Evolutionary conservation across 805 yeast genomes (phyloP).

Genomic region (Yarrowia sp.): DNA sequence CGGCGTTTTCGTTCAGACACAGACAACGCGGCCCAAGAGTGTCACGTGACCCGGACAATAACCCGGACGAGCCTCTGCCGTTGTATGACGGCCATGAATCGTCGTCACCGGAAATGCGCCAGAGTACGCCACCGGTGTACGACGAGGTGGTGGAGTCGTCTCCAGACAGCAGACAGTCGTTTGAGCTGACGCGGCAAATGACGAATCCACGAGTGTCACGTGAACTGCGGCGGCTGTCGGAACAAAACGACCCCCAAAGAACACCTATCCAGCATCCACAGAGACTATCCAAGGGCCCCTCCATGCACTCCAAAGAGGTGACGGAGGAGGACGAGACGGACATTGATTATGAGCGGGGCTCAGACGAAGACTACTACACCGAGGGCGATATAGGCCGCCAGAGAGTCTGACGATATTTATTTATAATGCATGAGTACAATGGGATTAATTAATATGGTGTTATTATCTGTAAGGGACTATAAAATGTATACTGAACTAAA

Average conservation of each 20-base stretch:
- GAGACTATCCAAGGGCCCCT: background rate
- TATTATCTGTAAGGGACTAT: too few relatives aligned
- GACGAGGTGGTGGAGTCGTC: slow-evolving; percentile 11
- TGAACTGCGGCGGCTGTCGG: background rate
- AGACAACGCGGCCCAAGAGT: background rate
- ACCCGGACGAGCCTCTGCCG: slow-evolving; percentile 13
- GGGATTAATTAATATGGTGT: too few relatives aligned
- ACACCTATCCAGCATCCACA: background rate
- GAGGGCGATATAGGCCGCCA: slow-evolving; percentile 16
- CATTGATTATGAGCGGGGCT: slow-evolving; percentile 24
- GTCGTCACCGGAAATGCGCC: slow-evolving; percentile 6
- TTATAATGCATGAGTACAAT: slow-evolving; percentile 4
- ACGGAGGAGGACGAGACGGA: slow-evolving; percentile 22
- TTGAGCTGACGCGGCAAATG: background rate
- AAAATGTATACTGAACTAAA: too few relatives aligned
- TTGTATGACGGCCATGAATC: slow-evolving; percentile 19
- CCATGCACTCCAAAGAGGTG: slow-evolving; percentile 17
- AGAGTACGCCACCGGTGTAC: slow-evolving; percentile 16
- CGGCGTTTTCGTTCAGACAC: slow-evolving; percentile 18
- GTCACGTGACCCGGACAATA: background rate
- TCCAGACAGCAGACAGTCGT: background rate
- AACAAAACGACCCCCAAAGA: background rate
- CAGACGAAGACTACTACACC: slow-evolving; percentile 1
- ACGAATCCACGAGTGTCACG: slow-evolving; percentile 2
- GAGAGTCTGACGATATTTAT: slow-evolving; percentile 12